These are phyloP conservation scores for Fraxinus xanthoxyloides DNA, from an alignment of 305 asterid genomes.

Conservation along the genomic window DNA sequence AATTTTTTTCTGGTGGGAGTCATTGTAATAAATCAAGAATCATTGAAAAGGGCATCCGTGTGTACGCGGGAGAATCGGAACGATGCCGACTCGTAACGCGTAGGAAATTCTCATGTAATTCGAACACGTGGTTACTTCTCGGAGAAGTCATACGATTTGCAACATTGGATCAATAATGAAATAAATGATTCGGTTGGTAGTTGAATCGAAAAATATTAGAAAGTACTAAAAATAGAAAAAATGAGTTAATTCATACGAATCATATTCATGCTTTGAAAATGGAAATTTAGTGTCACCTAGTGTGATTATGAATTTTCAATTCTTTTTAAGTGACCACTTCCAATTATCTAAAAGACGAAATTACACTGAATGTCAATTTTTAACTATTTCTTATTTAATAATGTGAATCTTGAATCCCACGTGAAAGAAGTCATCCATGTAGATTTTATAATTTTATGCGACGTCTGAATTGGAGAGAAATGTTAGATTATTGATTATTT, in stretches of 20 bases:
- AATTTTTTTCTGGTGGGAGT: neutral
- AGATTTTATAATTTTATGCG: too few species aligned
- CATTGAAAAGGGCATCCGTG: conserved; percentile 12
- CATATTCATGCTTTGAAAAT: neutral
- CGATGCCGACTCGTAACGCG: neutral
- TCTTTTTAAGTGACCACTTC: neutral
- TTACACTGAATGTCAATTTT: too few species aligned
- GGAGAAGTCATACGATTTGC: neutral
- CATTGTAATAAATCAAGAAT: neutral
- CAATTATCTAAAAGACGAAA: too few species aligned
- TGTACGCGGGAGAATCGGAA: conserved; percentile 21
- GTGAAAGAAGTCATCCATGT: neutral
- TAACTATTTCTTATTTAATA: too few species aligned
- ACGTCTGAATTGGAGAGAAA: neutral
- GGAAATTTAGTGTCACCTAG: neutral
- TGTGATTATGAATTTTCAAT: neutral
- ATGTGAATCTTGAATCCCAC: neutral
- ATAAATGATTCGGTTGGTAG: neutral
- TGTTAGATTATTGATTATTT: neutral
- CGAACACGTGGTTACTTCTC: conserved; percentile 14
- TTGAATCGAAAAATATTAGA: neutral
- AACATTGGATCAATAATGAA: neutral
- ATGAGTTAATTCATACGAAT: neutral
- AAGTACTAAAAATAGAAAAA: neutral
- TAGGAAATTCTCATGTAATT: neutral